Percentiles rank a stretch among this genome's conserved stretches.
phyloP scores from a whole-genome alignment of 768 basidiomycete species.

The Suillus clintonianus region DNA sequence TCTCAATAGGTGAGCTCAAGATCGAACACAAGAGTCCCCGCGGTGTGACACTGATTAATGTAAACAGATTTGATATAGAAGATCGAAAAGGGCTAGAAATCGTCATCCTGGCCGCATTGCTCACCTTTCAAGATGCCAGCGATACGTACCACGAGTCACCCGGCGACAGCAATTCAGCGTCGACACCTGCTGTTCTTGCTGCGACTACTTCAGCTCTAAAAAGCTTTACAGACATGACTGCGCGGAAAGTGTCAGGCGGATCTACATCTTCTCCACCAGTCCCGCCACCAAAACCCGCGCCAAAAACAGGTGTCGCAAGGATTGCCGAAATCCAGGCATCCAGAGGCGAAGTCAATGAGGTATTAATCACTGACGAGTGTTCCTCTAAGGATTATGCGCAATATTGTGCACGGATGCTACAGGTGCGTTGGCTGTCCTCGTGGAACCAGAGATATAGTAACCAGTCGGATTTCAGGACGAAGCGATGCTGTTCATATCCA shows the following conservation, averaged over 20 bases:
- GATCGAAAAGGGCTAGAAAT: constrained; percentile 88
- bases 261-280: constrained; percentile 32
- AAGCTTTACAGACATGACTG: constrained; percentile 6
- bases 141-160: constrained; percentile 50
- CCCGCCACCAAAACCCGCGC: constrained; percentile 61
- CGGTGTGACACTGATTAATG: background rate
- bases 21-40: background rate
- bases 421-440: constrained; percentile 37
- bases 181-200: background rate
- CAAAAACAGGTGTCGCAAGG: constrained; percentile 65
- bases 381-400: constrained; percentile 64
- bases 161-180: constrained; percentile 16
- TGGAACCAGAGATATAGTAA: background rate
- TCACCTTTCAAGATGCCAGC: constrained; percentile 76
- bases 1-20: constrained; percentile 58
- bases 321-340: constrained; percentile 72
- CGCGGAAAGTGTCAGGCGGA: constrained; percentile 14
- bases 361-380: constrained; percentile 69
- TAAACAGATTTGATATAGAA: constrained; percentile 72
- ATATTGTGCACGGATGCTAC: constrained; percentile 63
- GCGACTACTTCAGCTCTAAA: background rate
- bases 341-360: constrained; percentile 73
- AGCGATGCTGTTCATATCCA: constrained; percentile 76
- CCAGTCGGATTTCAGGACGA: constrained; percentile 53
- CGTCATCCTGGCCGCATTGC: constrained; percentile 69